Conservation (phyloP, 208 protist species). For the Crithidia acanthocephali region DNA sequence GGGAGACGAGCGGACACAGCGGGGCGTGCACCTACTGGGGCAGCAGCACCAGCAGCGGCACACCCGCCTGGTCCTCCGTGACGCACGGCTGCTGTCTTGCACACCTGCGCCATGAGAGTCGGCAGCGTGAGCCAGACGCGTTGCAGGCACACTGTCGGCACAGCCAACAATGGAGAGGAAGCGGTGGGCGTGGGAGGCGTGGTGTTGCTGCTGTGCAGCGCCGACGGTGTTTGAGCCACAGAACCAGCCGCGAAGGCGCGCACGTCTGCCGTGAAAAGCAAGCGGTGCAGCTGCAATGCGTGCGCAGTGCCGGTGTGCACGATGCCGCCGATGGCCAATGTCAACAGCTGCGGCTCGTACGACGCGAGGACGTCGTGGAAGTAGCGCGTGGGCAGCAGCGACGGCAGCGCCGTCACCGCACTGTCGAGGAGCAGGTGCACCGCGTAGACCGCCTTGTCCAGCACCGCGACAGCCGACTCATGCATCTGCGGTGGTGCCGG, state of each 20-base stretch:
- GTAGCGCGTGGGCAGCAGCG: conserved; percentile 37
- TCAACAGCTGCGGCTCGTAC: conserved; percentile 48
- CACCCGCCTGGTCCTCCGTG: too few species aligned
- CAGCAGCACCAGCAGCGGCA: too few species aligned
- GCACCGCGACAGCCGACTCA: conserved; percentile 15
- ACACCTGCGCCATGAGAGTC: conserved; percentile 35
- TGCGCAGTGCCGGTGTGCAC: conserved; percentile 35
- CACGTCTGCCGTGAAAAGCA: conserved; percentile 59
- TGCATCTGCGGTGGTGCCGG: not conserved
- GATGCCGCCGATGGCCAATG: conserved; percentile 46
- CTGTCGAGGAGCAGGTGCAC: conserved; percentile 37
- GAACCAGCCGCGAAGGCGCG: conserved; percentile 33
- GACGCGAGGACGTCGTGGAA: conserved; percentile 53
- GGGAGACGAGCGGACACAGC: conserved; percentile 8
- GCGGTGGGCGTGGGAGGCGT: too few species aligned
- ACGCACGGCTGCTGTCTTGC: too few species aligned
- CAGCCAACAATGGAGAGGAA: not conserved
- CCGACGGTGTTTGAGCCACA: not conserved
- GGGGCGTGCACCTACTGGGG: not conserved
- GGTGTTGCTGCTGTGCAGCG: not conserved
- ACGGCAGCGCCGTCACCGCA: conserved; percentile 38
- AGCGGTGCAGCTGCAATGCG: conserved; percentile 45
- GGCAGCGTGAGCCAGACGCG: conserved; percentile 49
- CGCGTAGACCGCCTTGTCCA: conserved; percentile 46
- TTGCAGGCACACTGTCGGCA: conserved; percentile 29